Conservation (phyloP, 225 moss, liverwort and hornwort species). For the Sphagnum contortum region DNA sequence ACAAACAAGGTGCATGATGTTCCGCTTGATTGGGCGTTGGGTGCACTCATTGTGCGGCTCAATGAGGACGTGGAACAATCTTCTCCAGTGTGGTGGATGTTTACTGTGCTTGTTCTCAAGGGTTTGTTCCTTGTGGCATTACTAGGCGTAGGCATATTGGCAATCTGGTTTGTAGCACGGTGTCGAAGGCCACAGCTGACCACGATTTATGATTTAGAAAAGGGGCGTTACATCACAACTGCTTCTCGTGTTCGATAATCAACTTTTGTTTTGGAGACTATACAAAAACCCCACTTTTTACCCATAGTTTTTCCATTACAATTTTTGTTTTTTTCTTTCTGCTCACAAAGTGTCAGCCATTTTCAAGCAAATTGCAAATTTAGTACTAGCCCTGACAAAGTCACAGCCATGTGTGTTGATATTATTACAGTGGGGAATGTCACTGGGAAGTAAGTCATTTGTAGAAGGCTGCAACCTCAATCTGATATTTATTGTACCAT, state of each 20-base stretch:
- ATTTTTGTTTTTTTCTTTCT: no score
- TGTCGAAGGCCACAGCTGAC: slow-evolving; percentile 62
- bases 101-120: slow-evolving; percentile 30
- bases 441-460: no score
- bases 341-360: no score
- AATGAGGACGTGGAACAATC: slow-evolving; percentile 38
- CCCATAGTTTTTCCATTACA: no score
- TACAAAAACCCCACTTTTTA: background rate
- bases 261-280: slow-evolving; percentile 2
- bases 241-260: slow-evolving; percentile 44
- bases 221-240: slow-evolving; percentile 60
- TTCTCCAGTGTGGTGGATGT: slow-evolving; percentile 19
- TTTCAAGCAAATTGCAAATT: no score
- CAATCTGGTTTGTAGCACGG: slow-evolving; percentile 40
- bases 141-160: slow-evolving; percentile 38
- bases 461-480: no score
- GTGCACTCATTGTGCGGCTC: slow-evolving; percentile 54
- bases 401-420: no score
- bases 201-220: slow-evolving; percentile 71
- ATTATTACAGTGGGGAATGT: no score
- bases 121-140: slow-evolving; percentile 34
- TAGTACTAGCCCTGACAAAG: no score
- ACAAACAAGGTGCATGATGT: slow-evolving; percentile 60
- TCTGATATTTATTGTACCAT: no score
- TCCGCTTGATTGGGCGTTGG: slow-evolving; percentile 61